A percentile compares a stretch with the other conserved stretches of the same genome.
Conservation (phyloP, 441 rosid species). For the Erodium moschatum region DNA sequence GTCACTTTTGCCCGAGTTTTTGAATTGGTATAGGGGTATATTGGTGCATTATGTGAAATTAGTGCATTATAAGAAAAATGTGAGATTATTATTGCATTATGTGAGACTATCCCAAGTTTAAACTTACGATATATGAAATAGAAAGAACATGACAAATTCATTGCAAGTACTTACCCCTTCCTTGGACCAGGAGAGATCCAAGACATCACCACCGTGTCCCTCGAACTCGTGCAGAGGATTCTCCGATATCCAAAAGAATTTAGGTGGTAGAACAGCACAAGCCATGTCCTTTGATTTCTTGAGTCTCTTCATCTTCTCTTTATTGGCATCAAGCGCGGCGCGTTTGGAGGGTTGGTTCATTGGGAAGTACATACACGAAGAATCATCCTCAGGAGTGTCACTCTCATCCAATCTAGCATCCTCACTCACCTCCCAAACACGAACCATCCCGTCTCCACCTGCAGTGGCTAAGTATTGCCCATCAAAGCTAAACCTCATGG, state of each 20-base stretch:
- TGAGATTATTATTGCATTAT: too few relatives aligned
- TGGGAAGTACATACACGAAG: conserved; percentile 51
- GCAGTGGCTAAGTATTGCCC: conserved; percentile 71
- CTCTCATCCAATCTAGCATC: conserved; percentile 47
- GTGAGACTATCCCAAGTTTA: too few relatives aligned
- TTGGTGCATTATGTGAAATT: too few relatives aligned
- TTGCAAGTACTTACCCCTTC: conserved; percentile 19
- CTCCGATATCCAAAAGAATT: conserved; percentile 56
- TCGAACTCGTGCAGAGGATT: conserved; percentile 65
- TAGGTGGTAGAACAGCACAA: conserved; percentile 73
- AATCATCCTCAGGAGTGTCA: conserved; percentile 48
- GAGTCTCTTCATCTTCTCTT: conserved; percentile 35
- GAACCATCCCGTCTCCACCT: conserved; percentile 66
- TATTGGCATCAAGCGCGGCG: conserved; percentile 30
- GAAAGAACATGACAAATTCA: too few relatives aligned
- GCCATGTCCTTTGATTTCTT: conserved; percentile 45
- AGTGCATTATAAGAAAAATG: too few relatives aligned
- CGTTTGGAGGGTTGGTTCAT: conserved; percentile 35
- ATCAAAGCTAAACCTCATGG: conserved; percentile 80
- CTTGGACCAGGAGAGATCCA: conserved; percentile 88
- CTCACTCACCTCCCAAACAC: conserved; percentile 70
- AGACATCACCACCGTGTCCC: conserved; percentile 62
- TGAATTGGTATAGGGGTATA: too few relatives aligned
- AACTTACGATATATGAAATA: too few relatives aligned
- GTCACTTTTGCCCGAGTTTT: too few relatives aligned